Evolutionary conservation across 1,284 basidiomycete species (phyloP), one percentile per base, ranked within the genome.

Genomic region (Mrakiaceae sp.): DNA sequence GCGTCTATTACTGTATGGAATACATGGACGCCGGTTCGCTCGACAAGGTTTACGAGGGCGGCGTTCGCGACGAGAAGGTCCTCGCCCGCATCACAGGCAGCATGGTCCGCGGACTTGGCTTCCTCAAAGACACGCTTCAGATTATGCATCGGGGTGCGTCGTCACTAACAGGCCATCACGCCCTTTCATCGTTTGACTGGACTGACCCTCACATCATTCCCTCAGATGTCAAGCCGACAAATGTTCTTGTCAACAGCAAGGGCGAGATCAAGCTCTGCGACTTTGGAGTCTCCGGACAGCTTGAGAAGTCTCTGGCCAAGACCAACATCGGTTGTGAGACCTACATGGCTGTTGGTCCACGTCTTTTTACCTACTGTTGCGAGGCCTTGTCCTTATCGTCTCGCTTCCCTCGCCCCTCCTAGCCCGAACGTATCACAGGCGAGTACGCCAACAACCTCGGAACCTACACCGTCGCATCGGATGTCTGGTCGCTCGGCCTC

Each of bases 1-100:
- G 90, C 76, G 95, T 98, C 49, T 98, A 98, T 78, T 98, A 97
- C 77, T 98, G 95, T 78, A 98, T 98, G 93, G 95, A 98, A 79
- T 92, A 87, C 77, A 98, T 98, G 95, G 93, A 98, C 73, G 92
- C 90, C 3, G 92, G 94, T 14, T 89, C 86, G 64, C 81, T 98
- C 58, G 95, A 98, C 75, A 92, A 90, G 68, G 81, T 98, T 0
- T 84, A 84, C 50, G 81, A 80, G 5, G 75, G 76, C 67, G 77
- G 77, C 43, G 72, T 77, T 4, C 72, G 16, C 64, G 90, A 90
- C 1, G 92, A 97, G 75, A 79, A 83, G 55, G 90, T 94, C 2
- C 79, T 98, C n/a, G 86, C 86, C 6, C 81, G 88, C 52, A 90
- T 98, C 67, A 87, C 91, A 0, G 80, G 81, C 10, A 83, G 81